Conservation (phyloP, 164 flowering plant species). For the Piper longum region DNA sequence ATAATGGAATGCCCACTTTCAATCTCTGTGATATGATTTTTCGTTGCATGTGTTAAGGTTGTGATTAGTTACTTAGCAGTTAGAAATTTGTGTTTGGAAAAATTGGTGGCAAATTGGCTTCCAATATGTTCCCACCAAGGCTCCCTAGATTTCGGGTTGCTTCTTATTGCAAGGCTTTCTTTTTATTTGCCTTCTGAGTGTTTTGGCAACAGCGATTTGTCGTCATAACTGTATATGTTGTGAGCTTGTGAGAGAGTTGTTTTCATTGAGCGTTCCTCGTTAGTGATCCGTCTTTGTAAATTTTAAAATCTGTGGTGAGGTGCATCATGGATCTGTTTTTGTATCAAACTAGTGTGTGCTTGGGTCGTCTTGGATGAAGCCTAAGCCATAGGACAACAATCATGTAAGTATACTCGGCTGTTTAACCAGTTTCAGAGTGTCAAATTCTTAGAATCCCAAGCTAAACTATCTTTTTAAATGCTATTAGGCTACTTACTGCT, state of each 20-base stretch:
- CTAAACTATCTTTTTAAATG: conserved; percentile 85
- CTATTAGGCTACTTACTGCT: conserved; percentile 4
- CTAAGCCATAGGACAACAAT: too few relatives aligned
- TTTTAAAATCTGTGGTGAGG: too few relatives aligned
- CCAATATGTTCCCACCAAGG: neutral
- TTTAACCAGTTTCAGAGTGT: too few relatives aligned
- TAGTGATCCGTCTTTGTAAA: neutral
- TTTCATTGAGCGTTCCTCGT: neutral
- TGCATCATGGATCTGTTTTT: too few relatives aligned
- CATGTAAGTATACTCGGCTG: too few relatives aligned
- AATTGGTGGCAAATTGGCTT: neutral
- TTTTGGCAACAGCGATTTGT: neutral
- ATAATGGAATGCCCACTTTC: conserved; percentile 3
- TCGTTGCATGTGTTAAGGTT: conserved; percentile 8
- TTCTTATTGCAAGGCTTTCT: conserved; percentile 6
- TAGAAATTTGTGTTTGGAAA: neutral
- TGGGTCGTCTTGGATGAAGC: too few relatives aligned
- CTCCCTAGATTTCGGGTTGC: conserved; percentile 1
- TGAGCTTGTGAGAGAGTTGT: neutral
- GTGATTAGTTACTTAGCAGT: neutral
- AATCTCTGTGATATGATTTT: conserved; percentile 13
- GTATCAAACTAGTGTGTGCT: too few relatives aligned
- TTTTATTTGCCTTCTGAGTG: conserved; percentile 5
- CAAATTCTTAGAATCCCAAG: conserved; percentile 6
- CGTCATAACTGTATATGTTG: neutral